Evolutionary conservation across 2,329 filamentous ascomycete genomes (phyloP).

Genomic region (Penicillium sp.): DNA sequence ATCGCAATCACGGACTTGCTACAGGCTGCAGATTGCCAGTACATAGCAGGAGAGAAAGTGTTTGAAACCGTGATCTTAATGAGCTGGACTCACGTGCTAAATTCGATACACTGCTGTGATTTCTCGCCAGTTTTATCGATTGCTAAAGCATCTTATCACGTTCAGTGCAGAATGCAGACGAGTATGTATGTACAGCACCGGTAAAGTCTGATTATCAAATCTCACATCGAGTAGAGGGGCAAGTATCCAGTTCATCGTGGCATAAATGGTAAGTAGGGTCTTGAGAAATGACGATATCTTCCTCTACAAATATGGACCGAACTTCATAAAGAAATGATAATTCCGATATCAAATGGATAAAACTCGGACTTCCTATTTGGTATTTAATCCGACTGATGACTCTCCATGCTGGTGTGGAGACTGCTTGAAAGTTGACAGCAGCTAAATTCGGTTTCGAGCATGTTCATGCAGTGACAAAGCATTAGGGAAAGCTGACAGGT

Average conservation of each 20-base stretch:
- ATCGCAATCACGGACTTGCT: not conserved
- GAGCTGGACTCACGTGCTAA: not conserved
- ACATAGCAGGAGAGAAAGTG: not conserved
- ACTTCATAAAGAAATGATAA: too few relatives aligned
- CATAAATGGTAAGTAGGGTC: not conserved
- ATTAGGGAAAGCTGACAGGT: not conserved
- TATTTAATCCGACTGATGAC: not conserved
- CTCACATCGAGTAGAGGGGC: too few relatives aligned
- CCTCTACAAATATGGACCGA: too few relatives aligned
- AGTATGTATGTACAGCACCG: too few relatives aligned
- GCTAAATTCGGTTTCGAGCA: not conserved
- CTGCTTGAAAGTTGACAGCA: not conserved
- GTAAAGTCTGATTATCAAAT: too few relatives aligned
- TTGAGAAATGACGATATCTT: not conserved
- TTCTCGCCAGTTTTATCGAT: not conserved
- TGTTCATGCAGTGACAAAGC: slow-evolving; percentile 3
- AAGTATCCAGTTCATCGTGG: too few relatives aligned
- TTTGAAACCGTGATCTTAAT: not conserved
- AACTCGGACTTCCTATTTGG: not conserved
- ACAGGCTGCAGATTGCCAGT: not conserved
- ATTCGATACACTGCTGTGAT: not conserved
- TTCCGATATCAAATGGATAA: not conserved
- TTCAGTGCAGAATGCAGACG: not conserved
- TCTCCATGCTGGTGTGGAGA: not conserved
- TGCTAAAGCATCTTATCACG: not conserved